A percentile compares a stretch with the other conserved stretches of the same genome.
Evolutionary conservation across 768 basidiomycete species (phyloP).

Genomic region (Grammothele lineata): DNA sequence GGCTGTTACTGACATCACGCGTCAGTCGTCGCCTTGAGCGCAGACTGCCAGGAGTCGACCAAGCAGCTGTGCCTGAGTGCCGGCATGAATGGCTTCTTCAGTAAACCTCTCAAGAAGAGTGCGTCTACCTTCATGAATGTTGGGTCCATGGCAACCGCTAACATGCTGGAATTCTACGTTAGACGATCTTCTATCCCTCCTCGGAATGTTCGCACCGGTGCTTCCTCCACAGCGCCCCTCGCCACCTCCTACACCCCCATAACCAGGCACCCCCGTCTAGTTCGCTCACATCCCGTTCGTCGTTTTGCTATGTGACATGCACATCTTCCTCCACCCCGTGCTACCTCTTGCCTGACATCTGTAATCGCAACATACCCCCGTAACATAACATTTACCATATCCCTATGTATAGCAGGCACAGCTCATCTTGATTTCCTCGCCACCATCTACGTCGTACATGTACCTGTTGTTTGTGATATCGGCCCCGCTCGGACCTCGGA

Average conservation of each 20-base stretch:
- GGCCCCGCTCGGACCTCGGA: too few species aligned
- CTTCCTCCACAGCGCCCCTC: slow-evolving; percentile 8
- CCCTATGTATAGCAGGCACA: too few species aligned
- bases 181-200: slow-evolving; percentile 52
- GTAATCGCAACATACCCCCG: background rate
- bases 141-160: background rate
- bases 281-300: too few species aligned
- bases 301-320: too few species aligned
- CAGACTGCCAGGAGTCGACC: slow-evolving; percentile 74
- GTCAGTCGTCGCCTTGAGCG: slow-evolving; percentile 66
- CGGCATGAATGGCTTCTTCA: slow-evolving; percentile 75
- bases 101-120: slow-evolving; percentile 67
- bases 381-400: too few species aligned
- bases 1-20: background rate
- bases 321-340: background rate
- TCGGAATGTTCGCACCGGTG: slow-evolving; percentile 47
- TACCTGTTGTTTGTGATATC: too few species aligned
- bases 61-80: slow-evolving; percentile 73
- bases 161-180: too few species aligned
- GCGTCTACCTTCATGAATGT: slow-evolving; percentile 6
- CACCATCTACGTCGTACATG: too few species aligned
- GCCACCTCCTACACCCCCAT: slow-evolving; percentile 12
- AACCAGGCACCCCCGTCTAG: background rate
- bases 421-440: too few species aligned
- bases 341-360: background rate